phyloP scores from a whole-genome alignment of 2,329 filamentous ascomycete genomes.

The Trichoderma sp. region DNA sequence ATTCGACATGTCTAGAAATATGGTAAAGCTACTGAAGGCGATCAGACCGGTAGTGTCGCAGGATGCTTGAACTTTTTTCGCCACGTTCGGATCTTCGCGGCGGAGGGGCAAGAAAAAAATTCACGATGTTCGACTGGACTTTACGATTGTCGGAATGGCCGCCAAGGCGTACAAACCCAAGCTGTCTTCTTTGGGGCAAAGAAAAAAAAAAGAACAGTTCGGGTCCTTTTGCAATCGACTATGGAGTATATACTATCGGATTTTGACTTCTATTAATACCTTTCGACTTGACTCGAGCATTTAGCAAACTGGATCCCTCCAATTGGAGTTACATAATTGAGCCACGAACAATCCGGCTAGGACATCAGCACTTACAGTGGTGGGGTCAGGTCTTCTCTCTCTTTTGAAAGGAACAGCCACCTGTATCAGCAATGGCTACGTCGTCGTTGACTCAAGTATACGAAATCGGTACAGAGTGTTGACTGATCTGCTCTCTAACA shows the following conservation, averaged over 20 bases:
- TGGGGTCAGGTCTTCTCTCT: not conserved
- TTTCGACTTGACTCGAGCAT: constrained; percentile 11
- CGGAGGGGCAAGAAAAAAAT: not conserved
- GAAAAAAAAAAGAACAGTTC: not conserved
- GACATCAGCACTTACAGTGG: constrained; percentile 17
- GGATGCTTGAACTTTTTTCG: constrained; percentile 15
- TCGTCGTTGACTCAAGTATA: not conserved
- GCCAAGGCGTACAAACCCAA: not conserved
- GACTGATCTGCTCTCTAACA: not conserved
- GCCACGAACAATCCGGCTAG: constrained; percentile 7
- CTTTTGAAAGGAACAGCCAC: not conserved
- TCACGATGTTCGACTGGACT: constrained; percentile 1
- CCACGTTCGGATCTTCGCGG: not conserved
- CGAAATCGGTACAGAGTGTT: not conserved
- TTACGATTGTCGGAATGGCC: not conserved
- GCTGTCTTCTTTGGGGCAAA: not conserved
- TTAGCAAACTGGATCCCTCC: constrained; percentile 15
- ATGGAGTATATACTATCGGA: not conserved
- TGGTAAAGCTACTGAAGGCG: not conserved
- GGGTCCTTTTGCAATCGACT: not conserved
- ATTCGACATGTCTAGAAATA: not conserved
- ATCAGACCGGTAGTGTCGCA: constrained; percentile 22
- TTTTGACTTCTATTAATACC: constrained; percentile 4
- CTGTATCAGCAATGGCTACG: not conserved
- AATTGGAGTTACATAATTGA: constrained; percentile 2